Evolutionary conservation across 129 eudicot genomes (phyloP).

Genomic region (Flaveria brownii): DNA sequence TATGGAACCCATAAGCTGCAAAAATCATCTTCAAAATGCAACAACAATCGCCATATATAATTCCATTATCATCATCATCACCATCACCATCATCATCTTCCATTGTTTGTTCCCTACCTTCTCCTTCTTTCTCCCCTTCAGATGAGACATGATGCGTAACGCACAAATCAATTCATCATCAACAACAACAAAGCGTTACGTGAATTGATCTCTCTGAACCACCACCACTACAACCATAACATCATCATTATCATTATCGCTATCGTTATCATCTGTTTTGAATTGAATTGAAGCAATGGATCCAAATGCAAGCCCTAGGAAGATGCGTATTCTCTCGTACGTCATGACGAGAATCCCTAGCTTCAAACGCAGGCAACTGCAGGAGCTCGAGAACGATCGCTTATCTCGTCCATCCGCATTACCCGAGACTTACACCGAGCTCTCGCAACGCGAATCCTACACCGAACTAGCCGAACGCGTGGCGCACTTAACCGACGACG

Average conservation of each 20-base stretch:
- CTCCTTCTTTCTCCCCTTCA: slow-evolving; percentile 28
- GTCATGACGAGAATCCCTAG: slow-evolving; percentile 71
- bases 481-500: slow-evolving; percentile 67
- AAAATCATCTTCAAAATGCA: slow-evolving; percentile 25
- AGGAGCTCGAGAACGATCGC: slow-evolving; percentile 37
- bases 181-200: slow-evolving; percentile 25
- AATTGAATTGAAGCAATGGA: slow-evolving; percentile 18
- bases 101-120: slow-evolving; percentile 7
- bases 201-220: slow-evolving; percentile 40
- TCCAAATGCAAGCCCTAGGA: slow-evolving; percentile 47
- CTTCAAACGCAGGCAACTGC: slow-evolving; percentile 42
- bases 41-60: slow-evolving; percentile 21
- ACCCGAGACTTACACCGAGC: slow-evolving; percentile 60
- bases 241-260: too few relatives aligned
- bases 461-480: slow-evolving; percentile 64
- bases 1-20: slow-evolving; percentile 25
- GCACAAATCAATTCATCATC: slow-evolving; percentile 10
- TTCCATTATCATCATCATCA: slow-evolving; percentile 30
- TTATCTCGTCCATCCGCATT: slow-evolving; percentile 21
- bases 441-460: slow-evolving; percentile 61
- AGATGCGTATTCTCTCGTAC: slow-evolving; percentile 66
- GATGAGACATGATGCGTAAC: slow-evolving; percentile 38
- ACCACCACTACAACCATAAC: background rate
- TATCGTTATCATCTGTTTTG: background rate
- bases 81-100: background rate